A percentile compares a stretch with the other conserved stretches of the same genome.
These are phyloP conservation scores for Pinus tabuliformis DNA, from an alignment of 75 land plant species.

Conservation along the genomic window DNA sequence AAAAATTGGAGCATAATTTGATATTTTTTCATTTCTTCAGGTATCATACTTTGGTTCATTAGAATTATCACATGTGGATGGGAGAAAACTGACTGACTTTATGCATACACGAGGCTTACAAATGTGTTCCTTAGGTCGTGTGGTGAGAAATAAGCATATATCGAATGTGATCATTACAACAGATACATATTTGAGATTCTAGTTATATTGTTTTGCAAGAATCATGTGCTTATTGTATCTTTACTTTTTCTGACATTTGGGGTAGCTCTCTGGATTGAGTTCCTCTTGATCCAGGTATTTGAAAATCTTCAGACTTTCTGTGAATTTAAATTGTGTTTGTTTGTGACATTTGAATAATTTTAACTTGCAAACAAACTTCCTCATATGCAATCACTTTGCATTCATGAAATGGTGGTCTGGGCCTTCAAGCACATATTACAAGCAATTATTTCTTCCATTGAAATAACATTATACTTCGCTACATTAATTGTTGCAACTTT, in stretches of 20 bases:
- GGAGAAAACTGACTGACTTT: conserved; percentile 94
- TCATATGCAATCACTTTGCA: conserved; percentile 94
- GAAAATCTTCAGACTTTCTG: conserved; percentile 10
- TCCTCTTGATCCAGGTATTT: conserved; percentile 2
- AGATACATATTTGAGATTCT: background rate
- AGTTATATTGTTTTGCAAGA: background rate
- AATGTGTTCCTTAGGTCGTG: conserved; percentile 92
- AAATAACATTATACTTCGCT: conserved; percentile 45
- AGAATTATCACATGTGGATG: conserved; percentile 98
- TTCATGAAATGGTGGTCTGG: conserved; percentile 96
- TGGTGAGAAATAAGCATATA: conserved; percentile 71
- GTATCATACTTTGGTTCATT: conserved; percentile 97
- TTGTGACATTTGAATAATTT: conserved; percentile 41
- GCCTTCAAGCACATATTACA: conserved; percentile 89
- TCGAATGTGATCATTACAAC: background rate
- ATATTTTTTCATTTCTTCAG: conserved; percentile 30
- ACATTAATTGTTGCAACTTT: conserved; percentile 72
- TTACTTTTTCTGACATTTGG: background rate
- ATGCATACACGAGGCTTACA: conserved; percentile 96
- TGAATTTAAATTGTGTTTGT: background rate
- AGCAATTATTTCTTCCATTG: conserved; percentile 76
- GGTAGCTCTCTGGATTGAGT: background rate
- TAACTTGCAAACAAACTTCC: conserved; percentile 96
- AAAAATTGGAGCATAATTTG: conserved; percentile 1
- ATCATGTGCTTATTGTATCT: background rate